Evolutionary conservation across 352 stramenopile genomes (phyloP).

Genomic region (Globisporangium cystogenes): DNA sequence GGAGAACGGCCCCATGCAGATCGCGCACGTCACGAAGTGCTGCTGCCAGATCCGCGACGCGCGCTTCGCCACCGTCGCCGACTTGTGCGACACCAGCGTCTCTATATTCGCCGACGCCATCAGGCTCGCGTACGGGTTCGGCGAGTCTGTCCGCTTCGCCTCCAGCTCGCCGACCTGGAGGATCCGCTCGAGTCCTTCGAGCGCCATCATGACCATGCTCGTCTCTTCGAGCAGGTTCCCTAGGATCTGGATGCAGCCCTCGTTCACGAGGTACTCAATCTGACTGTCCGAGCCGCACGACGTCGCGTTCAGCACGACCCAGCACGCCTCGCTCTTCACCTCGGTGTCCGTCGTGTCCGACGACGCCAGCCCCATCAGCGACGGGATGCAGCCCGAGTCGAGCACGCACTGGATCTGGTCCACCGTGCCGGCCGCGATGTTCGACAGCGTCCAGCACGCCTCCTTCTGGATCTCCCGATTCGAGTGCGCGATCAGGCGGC

Average conservation of each 20-base stretch:
- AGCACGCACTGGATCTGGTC: constrained; percentile 98
- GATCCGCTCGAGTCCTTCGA: constrained; percentile 96
- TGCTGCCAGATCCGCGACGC: constrained; percentile 96
- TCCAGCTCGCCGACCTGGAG: constrained; percentile 93
- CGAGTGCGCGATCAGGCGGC: constrained; percentile 91
- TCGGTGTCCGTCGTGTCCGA: constrained; percentile 92
- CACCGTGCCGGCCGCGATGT: constrained; percentile 97
- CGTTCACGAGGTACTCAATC: constrained; percentile 86
- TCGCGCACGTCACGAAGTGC: constrained; percentile 97
- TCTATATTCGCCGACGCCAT: constrained; percentile 91
- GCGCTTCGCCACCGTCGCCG: constrained; percentile 92
- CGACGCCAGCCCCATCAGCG: constrained; percentile 92
- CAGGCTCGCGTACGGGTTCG: constrained; percentile 87
- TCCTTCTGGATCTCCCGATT: constrained; percentile 99
- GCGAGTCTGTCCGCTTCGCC: constrained; percentile 73
- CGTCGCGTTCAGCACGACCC: constrained; percentile 98
- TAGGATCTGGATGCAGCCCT: constrained; percentile 85
- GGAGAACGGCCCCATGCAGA: constrained; percentile 94
- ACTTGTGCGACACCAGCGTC: constrained; percentile 92
- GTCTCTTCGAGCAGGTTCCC: constrained; percentile 93
- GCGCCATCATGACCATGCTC: constrained; percentile 98
- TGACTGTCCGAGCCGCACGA: constrained; percentile 97
- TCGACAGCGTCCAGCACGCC: constrained; percentile 94
- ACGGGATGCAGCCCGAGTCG: constrained; percentile 94
- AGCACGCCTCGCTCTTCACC: constrained; percentile 97